phyloP scores from a whole-genome alignment of 164 flowering plant genomes.

The Dillenia suffruticosa region DNA sequence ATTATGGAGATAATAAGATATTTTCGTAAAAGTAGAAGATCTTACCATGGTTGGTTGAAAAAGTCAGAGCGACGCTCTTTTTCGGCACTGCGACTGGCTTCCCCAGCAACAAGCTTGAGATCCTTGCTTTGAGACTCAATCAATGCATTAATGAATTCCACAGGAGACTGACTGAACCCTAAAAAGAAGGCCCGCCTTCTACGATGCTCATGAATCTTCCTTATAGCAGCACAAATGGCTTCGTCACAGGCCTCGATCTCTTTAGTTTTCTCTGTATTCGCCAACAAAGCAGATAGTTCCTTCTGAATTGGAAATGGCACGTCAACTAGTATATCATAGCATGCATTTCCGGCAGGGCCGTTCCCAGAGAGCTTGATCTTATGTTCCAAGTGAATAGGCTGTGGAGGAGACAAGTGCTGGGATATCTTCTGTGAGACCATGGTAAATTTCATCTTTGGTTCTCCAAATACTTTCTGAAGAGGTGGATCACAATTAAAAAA shows the following conservation, averaged over 20 bases:
- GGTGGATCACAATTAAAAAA: slow-evolving; percentile 68
- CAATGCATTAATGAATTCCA: slow-evolving; percentile 73
- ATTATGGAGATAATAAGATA: not conserved
- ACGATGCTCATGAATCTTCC: slow-evolving; percentile 73
- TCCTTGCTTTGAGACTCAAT: slow-evolving; percentile 83
- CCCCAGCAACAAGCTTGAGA: slow-evolving; percentile 75
- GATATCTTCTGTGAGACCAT: slow-evolving; percentile 62
- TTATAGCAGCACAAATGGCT: slow-evolving; percentile 58
- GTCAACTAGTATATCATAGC: slow-evolving; percentile 80
- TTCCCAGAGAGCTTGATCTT: slow-evolving; percentile 73
- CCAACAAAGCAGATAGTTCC: slow-evolving; percentile 64
- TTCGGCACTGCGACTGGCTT: slow-evolving; percentile 57
- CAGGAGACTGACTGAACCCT: slow-evolving; percentile 94
- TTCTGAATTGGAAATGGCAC: slow-evolving; percentile 59
- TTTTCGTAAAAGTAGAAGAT: not conserved
- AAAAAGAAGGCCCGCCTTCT: slow-evolving; percentile 77
- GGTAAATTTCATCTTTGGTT: slow-evolving; percentile 70
- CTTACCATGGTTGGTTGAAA: slow-evolving; percentile 81
- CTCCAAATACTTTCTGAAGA: slow-evolving; percentile 78
- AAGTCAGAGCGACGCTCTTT: slow-evolving; percentile 71
- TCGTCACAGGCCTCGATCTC: slow-evolving; percentile 82
- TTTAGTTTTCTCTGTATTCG: slow-evolving; percentile 46
- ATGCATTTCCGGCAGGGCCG: slow-evolving; percentile 65
- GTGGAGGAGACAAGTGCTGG: slow-evolving; percentile 62
- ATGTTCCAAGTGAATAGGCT: slow-evolving; percentile 75